A percentile compares a stretch with the other conserved stretches of the same genome.
Evolutionary conservation across 2,329 filamentous ascomycete genomes (phyloP).

Genomic region (Hypoxylon sp.): DNA sequence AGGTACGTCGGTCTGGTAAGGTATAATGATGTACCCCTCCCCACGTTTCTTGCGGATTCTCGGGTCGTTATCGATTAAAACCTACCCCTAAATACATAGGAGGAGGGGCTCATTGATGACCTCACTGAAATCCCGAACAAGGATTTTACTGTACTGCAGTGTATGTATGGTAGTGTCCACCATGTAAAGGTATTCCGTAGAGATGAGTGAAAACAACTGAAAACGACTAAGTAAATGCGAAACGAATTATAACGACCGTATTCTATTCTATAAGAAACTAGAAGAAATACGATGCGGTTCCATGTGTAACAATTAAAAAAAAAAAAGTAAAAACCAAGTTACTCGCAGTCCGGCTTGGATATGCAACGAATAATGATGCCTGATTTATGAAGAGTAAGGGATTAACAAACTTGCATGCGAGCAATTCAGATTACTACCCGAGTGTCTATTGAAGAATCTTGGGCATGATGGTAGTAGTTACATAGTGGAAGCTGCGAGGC

Average conservation of each 20-base stretch:
- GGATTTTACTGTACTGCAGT: background rate
- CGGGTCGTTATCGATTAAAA: constrained; percentile 44
- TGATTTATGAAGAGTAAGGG: constrained; percentile 18
- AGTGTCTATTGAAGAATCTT: constrained; percentile 29
- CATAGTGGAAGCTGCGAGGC: constrained; percentile 12
- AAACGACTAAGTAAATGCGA: background rate
- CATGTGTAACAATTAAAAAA: background rate
- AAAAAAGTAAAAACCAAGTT: background rate
- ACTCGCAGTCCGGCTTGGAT: background rate
- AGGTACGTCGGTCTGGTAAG: background rate
- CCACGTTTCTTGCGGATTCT: constrained; percentile 33
- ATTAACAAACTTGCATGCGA: constrained; percentile 6
- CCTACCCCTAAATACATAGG: constrained; percentile 23
- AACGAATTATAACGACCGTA: background rate
- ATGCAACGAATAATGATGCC: constrained; percentile 16
- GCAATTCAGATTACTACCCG: constrained; percentile 13
- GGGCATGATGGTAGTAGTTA: constrained; percentile 10
- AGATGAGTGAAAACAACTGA: constrained; percentile 6
- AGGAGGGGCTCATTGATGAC: constrained; percentile 41
- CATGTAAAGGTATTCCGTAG: constrained; percentile 8
- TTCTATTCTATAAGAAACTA: background rate
- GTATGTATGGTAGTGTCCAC: no score
- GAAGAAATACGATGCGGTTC: background rate
- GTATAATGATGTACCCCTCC: constrained; percentile 39
- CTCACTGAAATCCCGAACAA: constrained; percentile 35